phyloP scores from a whole-genome alignment of 192 early-diverging fungal genomes.

The Spizellomyces punctatus region DNA sequence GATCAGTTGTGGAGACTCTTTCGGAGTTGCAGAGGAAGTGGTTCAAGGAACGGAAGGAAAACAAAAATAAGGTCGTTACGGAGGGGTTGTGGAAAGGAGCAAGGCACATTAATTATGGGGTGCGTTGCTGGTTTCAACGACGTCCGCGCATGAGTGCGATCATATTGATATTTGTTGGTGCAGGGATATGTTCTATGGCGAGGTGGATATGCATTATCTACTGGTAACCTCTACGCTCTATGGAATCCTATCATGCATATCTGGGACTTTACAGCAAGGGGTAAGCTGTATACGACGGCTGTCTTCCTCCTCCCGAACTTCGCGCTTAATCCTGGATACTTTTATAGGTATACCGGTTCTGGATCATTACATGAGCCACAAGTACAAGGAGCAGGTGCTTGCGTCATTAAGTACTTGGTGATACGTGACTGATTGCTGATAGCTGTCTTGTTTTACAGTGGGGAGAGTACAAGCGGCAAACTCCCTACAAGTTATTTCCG shows the following conservation, averaged over 20 bases:
- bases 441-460: constrained; percentile 11
- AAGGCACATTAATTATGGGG: constrained; percentile 30
- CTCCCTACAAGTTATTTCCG: constrained; percentile 22
- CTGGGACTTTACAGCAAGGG: constrained; percentile 24
- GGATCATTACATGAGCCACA: constrained; percentile 21
- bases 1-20: constrained; percentile 12
- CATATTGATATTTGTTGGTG: neutral
- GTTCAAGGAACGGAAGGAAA: constrained; percentile 11
- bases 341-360: constrained; percentile 15
- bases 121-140: neutral
- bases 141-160: neutral
- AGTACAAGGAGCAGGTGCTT: constrained; percentile 23
- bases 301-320: too few species aligned
- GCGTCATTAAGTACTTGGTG: neutral
- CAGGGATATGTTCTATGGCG: constrained; percentile 22
- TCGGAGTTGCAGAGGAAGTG: constrained; percentile 27
- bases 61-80: neutral
- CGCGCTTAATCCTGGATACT: too few species aligned
- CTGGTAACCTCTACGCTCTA: constrained; percentile 17
- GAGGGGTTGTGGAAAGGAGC: constrained; percentile 13
- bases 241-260: constrained; percentile 28
- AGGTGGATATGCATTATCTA: constrained; percentile 14
- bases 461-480: constrained; percentile 7
- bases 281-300: too few species aligned
- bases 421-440: neutral